phyloP scores from a whole-genome alignment of 139 green algal species.

The Chloropicon primus region DNA sequence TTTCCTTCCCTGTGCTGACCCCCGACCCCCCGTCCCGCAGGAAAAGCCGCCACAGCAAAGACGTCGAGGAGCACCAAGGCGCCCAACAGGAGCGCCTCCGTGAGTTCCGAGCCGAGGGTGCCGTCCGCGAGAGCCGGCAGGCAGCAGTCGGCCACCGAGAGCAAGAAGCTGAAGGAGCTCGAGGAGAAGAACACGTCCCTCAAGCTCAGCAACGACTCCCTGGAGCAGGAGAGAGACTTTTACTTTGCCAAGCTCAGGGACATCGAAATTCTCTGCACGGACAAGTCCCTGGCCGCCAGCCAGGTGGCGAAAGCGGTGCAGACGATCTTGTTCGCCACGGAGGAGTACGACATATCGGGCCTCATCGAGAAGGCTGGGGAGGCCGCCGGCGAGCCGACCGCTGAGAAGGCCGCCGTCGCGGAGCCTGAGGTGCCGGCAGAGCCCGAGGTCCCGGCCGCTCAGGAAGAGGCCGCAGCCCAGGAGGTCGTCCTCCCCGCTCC shows the following conservation, averaged over 20 bases:
- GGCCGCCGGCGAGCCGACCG: too few relatives aligned
- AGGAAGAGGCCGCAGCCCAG: not conserved
- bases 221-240: conserved; percentile 58
- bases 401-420: not conserved
- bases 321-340: conserved; percentile 63
- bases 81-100: not conserved
- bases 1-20: too few relatives aligned
- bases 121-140: not conserved
- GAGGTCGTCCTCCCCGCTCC: not conserved
- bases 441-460: not conserved
- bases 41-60: too few relatives aligned
- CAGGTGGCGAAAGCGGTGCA: conserved; percentile 51
- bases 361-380: conserved; percentile 5
- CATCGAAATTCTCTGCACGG: conserved; percentile 96
- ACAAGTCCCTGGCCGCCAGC: conserved; percentile 12
- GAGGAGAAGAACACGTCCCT: conserved; percentile 38
- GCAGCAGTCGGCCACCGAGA: not conserved
- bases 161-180: conserved; percentile 3
- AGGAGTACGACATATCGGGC: conserved; percentile 22
- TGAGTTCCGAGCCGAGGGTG: not conserved
- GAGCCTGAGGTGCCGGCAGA: not conserved
- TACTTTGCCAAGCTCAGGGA: conserved; percentile 94
- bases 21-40: too few relatives aligned
- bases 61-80: not conserved
- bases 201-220: conserved; percentile 41